Evolutionary conservation across 2,329 filamentous ascomycete genomes (phyloP).

Genomic region (Lasiodiplodia citricola): DNA sequence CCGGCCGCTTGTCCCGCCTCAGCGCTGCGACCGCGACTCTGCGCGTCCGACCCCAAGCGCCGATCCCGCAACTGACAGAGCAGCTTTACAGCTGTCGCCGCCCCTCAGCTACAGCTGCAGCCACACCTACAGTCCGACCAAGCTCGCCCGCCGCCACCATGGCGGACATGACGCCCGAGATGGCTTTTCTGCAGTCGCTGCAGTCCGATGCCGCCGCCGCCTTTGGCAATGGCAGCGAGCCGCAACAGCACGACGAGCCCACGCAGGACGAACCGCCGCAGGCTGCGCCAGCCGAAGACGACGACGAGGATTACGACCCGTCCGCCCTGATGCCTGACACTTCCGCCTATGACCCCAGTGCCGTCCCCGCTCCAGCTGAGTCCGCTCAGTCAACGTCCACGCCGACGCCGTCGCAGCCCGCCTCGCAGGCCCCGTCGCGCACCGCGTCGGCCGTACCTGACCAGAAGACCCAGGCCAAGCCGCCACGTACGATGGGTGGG

Average conservation of each 20-base stretch:
- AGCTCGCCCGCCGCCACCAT: slow-evolving; percentile 38
- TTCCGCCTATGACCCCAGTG: slow-evolving; percentile 31
- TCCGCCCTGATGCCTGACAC: slow-evolving; percentile 34
- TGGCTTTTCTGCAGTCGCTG: slow-evolving; percentile 59
- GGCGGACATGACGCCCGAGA: slow-evolving; percentile 60
- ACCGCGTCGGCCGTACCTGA: slow-evolving; percentile 30
- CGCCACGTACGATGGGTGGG: slow-evolving; percentile 62
- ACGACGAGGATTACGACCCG: slow-evolving; percentile 44
- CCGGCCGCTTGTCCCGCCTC: not conserved
- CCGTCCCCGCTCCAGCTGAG: slow-evolving; percentile 22
- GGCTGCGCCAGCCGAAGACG: slow-evolving; percentile 31
- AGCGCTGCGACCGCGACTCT: slow-evolving; percentile 8
- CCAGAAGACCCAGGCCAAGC: slow-evolving; percentile 36
- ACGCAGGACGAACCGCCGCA: slow-evolving; percentile 31
- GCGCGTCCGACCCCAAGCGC: slow-evolving; percentile 1
- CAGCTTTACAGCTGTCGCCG: slow-evolving; percentile 14
- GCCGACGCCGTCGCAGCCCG: slow-evolving; percentile 36
- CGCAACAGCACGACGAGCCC: slow-evolving; percentile 25
- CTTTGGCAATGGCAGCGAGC: slow-evolving; percentile 44
- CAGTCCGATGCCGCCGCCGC: slow-evolving; percentile 48
- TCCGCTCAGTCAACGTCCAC: slow-evolving; percentile 37
- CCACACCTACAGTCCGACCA: not conserved
- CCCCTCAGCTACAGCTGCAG: slow-evolving; percentile 10
- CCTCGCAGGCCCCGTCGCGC: slow-evolving; percentile 28
- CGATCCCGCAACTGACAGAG: slow-evolving; percentile 17